phyloP scores from a whole-genome alignment of 2,329 filamentous ascomycete genomes.

The Beauveria sp. region DNA sequence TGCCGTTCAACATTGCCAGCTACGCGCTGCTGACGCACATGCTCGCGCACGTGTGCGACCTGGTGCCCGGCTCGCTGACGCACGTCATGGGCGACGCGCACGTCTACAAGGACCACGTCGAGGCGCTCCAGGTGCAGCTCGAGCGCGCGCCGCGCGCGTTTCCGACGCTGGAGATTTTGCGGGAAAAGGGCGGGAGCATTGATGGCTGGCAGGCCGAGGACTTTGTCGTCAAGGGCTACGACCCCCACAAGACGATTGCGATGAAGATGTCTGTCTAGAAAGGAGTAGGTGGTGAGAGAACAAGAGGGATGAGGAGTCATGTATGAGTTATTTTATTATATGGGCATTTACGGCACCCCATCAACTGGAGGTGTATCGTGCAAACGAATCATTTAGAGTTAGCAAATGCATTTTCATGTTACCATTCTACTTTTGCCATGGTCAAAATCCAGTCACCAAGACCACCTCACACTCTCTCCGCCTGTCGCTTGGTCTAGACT shows the following conservation, averaged over 20 bases:
- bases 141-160: slow-evolving; percentile 73
- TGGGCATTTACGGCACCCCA: background rate
- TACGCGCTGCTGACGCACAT: slow-evolving; percentile 95
- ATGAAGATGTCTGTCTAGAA: slow-evolving; percentile 96
- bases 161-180: slow-evolving; percentile 65
- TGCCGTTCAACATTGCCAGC: slow-evolving; percentile 95
- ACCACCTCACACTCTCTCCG: too few species aligned
- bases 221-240: slow-evolving; percentile 79
- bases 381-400: background rate
- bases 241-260: slow-evolving; percentile 81
- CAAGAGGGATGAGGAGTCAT: background rate
- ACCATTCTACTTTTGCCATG: too few species aligned
- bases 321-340: background rate
- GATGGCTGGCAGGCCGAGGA: slow-evolving; percentile 89
- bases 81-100: slow-evolving; percentile 99
- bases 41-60: slow-evolving; percentile 77
- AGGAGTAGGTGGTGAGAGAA: too few species aligned
- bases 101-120: slow-evolving; percentile 87
- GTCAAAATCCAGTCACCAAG: too few species aligned
- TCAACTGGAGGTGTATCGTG: background rate
- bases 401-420: background rate
- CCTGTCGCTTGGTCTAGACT: too few species aligned
- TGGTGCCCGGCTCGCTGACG: slow-evolving; percentile 79
- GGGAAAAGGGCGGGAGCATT: slow-evolving; percentile 63
- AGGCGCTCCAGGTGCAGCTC: slow-evolving; percentile 75